Evolutionary conservation across 2,329 filamentous ascomycete species (phyloP), one percentile per base, ranked within the genome.

Genomic region (Dactylellina cionopaga): DNA sequence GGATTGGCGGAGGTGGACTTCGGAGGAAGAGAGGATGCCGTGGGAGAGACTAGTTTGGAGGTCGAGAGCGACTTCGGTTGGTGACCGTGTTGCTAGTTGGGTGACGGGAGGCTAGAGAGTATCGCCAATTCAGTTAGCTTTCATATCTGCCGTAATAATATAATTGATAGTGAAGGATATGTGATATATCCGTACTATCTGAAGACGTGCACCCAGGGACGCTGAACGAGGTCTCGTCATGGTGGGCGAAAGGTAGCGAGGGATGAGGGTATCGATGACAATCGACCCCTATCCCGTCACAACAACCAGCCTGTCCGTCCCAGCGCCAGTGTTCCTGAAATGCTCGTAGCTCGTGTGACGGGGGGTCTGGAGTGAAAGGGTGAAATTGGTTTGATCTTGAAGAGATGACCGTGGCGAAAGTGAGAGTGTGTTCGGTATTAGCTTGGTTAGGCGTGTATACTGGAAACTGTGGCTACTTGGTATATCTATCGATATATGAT

Each of bases 1-100:
- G 78, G 89, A 86, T 73, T 96, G 85, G 78, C 94, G 88, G 63
- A 89, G 86, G 71, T 92, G 85, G 33, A 93, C 95, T 81, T 96
- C 92, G 27, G 75, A 75, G 44, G 88, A 86, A 0, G 91, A 89
- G 3, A 91, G 88, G 11, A 99, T 85, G 56, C 95, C 95, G 78
- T 91, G 86, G 11, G 85, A 88, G 24, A 96, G 83, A n/a, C 93
- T 97, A 2, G 94, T 71, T 37, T 60, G 66, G 9, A 71, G 58
- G 35, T 71, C 66, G 2, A 71, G 44, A 24, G 58, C 66, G 44
- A 64, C 66, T 63, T 71, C 66, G 19, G 66, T 71, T 17, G 66
- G 51, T 27, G 66, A 58, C 22, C 66, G 66, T 24, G 66, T 62
- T 15, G 66, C 66, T 25, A 71, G 49, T 3, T 41, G 29, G 64